Evolutionary conservation across 164 flowering plant species (phyloP), one percentile per base, ranked within the genome.

Genomic region (Tetrastigma voinierianum): DNA sequence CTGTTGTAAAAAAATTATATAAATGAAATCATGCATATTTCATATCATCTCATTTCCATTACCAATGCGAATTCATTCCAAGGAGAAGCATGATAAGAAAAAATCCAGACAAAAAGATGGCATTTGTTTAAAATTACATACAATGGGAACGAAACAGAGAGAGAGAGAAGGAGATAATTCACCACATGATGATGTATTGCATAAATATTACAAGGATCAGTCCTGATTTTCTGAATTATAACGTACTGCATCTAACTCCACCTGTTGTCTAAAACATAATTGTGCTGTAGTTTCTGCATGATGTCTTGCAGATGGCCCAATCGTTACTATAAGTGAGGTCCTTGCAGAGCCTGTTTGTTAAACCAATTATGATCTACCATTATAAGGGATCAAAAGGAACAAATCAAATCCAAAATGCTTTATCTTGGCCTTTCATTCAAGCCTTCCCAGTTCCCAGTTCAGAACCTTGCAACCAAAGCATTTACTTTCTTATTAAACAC

Each of bases 221-320:
- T 44, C 43, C 43, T 20, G 21, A 56, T 46, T 14, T 16, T 16
- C 47, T 13, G 23, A 52, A 54, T 14, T 10, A 12, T 24, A 18
- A 58, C 1, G 11, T 44, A 49, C 7, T 65, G 43, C 13, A 45
- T 51, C 19, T 32, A 68, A 69, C 91, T 77, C n/a, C 73, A 93
- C 98, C 78, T 97, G 77, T 69, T 93, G 98, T 46, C 96, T 97
- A 81, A 81, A 93, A 93, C 94, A 90, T 85, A 56, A 93, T 81
- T 40, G 98, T 90, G 84, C 97, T 93, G 92, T 67, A 55, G 98
- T 89, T 81, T 93, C 98, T 59, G 86, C 84, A 77, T 78, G 81
- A 76, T 88, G 81, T 47, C 89, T 75, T 70, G 85, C 81, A 67
- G 96, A 93, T 68, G 97, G 96, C 46, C 96, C 96, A 76, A 93